Base-by-base conservation (phyloP, 345 rosid genomes). In the Anastatica hierochuntica region DNA sequence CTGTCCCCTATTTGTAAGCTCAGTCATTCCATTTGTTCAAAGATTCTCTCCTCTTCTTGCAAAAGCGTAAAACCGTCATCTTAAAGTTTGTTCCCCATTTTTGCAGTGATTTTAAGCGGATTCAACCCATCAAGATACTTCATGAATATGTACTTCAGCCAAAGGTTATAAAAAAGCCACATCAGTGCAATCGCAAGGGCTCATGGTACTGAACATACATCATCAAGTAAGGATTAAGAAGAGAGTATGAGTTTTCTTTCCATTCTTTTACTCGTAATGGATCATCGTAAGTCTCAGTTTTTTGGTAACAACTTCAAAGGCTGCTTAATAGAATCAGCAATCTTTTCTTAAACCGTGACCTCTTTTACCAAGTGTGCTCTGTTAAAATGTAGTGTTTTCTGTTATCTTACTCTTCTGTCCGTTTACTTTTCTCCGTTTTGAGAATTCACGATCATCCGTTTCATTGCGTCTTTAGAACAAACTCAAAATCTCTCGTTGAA, bases 41-140 rank as follows among this genome's bases (percentile, higher is more conserved):
- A 56, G 48, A 39, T 34, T 34, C 24, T n/a, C n/a, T 24, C 34
- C 7, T 20, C 48, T 41, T 47, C 52, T 24, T 17, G 36, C 43
- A 37, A 14, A 44, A n/a, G 30, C 14, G 1, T 56, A 14, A n/a
- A 14, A 49, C 45, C 7, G 3, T 15, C 34, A 10, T 47, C 47
- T 29, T 7, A 34, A 47, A 30, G 29, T 60, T 40, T 53, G 19
- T 40, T 43, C 17, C 42, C 17, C 14, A 30, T 11, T 6, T 14
- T 53, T 81, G 75, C 95, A 92, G 98, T 88, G 74, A 83, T 85
- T 60, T 74, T 94, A 66, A 77, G 89, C 39, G 97, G 99, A 68
- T 85, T 88, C 81, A 94, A 85, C 76, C 99, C 99, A 6, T 88
- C 97, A 21, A 85, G 94, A 83, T 88, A 94, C 55, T 76, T 88